phyloP scores from a whole-genome alignment of 306 rosid species.

The Castanea mollissima region DNA sequence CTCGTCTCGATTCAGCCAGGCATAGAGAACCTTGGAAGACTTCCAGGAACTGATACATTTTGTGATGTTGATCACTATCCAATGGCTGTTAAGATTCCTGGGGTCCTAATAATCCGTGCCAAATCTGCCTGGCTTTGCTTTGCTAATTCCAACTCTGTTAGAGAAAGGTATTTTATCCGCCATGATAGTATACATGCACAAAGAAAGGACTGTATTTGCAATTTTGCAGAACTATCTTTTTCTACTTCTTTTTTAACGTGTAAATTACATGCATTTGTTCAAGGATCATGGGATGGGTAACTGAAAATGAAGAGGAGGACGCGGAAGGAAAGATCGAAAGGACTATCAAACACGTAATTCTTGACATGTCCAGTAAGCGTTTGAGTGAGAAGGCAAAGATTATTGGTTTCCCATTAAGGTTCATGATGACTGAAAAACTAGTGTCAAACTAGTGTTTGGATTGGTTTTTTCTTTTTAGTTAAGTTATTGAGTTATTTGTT shows the following conservation, averaged over 20 bases:
- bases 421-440: too few relatives aligned
- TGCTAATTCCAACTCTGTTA: slow-evolving; percentile 75
- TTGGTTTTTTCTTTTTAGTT: too few relatives aligned
- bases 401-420: too few relatives aligned
- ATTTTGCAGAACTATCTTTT: background rate
- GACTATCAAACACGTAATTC: slow-evolving; percentile 41
- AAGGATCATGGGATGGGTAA: slow-evolving; percentile 59
- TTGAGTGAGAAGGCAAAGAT: background rate
- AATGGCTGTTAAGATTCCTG: slow-evolving; percentile 64
- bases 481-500: too few relatives aligned
- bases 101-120: slow-evolving; percentile 49
- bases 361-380: slow-evolving; percentile 71
- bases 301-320: slow-evolving; percentile 35
- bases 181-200: background rate
- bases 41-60: slow-evolving; percentile 66
- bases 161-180: slow-evolving; percentile 49
- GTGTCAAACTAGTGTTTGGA: too few relatives aligned
- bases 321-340: slow-evolving; percentile 28
- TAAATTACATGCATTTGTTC: background rate
- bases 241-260: background rate
- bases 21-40: slow-evolving; percentile 59
- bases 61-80: slow-evolving; percentile 68
- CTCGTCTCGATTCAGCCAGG: slow-evolving; percentile 63
- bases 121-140: slow-evolving; percentile 77
- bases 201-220: background rate